Base-by-base conservation (phyloP, 1,284 basidiomycete species). In the Violaceomyces palustris region DNA sequence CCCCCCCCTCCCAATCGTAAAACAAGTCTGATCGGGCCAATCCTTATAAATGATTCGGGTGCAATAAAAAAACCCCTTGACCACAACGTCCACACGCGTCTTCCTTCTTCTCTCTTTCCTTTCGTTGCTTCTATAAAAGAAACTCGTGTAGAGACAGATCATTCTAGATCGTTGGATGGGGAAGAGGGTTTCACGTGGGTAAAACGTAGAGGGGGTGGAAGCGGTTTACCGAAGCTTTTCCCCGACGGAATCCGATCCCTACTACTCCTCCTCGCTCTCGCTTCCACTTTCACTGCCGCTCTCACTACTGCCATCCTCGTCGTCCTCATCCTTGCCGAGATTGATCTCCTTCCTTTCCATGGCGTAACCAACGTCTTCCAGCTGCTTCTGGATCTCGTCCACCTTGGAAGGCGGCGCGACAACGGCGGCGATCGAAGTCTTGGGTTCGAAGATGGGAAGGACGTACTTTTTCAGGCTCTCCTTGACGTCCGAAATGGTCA, bases 391-490 rank as follows among this genome's bases (percentile, higher is more conserved):
- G 42, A 93, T 85, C 56, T 85, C 81, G 22, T 84, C 83, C 0
- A 82, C 80, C 72, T 91, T 92, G 9, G 83, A 82, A 15, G 87
- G 84, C 7, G 88, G 82, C 17, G 87, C 86, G 6, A 90, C 85
- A 6, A 90, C 83, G 14, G 89, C 83, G 0, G 84, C 87, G 19
- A 90, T 80, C 3, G 88, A 89, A 0, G 82, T 81, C 3, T 79
- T 76, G 0, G 91, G 72, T 55, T 86, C 81, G 74, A 99, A 98
- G 39, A 98, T 76, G 0, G 91, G 89, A 28, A 92, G 74, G 75
- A 96, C 83, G 75, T 94, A 85, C 60, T 80, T 83, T 55, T 78
- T 74, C 52, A 97, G 79, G 14, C 81, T 80, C 6, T 73, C 76
- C 17, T 88, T 75, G 35, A 96, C 83, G 50, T 94, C 83, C 4